Percentiles rank a stretch among this genome's conserved stretches.
These are phyloP conservation scores for Fusarium algeriense DNA, from an alignment of 2,329 filamentous ascomycete species.

Conservation along the genomic window DNA sequence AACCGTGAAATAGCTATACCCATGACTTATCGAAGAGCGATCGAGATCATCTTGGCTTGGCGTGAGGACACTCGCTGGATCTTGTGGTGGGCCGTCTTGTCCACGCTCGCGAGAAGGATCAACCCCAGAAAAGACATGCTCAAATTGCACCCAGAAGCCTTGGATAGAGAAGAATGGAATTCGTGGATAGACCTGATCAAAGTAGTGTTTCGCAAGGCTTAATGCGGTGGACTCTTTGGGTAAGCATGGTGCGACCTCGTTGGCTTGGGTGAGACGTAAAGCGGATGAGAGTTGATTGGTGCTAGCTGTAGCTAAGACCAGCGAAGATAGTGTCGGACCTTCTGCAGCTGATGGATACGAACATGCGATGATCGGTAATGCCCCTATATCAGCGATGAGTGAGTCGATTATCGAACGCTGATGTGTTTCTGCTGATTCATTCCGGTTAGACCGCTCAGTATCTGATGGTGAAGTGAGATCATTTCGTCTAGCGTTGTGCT, in stretches of 20 bases:
- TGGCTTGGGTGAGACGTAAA: not conserved
- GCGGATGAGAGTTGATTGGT: slow-evolving; percentile 8
- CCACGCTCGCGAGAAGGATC: not conserved
- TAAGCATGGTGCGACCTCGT: not conserved
- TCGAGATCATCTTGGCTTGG: not conserved
- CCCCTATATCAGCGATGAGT: slow-evolving; percentile 8
- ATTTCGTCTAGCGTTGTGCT: not conserved
- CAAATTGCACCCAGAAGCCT: slow-evolving; percentile 14
- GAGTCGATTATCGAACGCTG: slow-evolving; percentile 13
- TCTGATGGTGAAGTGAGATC: not conserved
- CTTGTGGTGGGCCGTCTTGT: not conserved
- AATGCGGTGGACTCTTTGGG: slow-evolving; percentile 1
- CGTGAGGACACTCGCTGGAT: not conserved
- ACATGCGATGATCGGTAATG: slow-evolving; percentile 4
- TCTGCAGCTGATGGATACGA: slow-evolving; percentile 3
- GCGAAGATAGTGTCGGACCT: not conserved
- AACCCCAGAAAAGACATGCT: slow-evolving; percentile 13
- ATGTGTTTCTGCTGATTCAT: not conserved
- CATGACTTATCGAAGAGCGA: not conserved
- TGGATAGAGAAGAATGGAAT: slow-evolving; percentile 25
- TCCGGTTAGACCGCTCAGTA: not conserved
- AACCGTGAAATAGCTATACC: slow-evolving; percentile 4
- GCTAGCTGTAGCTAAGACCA: slow-evolving; percentile 13
- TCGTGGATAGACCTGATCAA: slow-evolving; percentile 4
- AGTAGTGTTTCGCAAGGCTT: not conserved